Evolutionary conservation across 2,329 filamentous ascomycete genomes (phyloP).

Genomic region (Exserohilum turcica): DNA sequence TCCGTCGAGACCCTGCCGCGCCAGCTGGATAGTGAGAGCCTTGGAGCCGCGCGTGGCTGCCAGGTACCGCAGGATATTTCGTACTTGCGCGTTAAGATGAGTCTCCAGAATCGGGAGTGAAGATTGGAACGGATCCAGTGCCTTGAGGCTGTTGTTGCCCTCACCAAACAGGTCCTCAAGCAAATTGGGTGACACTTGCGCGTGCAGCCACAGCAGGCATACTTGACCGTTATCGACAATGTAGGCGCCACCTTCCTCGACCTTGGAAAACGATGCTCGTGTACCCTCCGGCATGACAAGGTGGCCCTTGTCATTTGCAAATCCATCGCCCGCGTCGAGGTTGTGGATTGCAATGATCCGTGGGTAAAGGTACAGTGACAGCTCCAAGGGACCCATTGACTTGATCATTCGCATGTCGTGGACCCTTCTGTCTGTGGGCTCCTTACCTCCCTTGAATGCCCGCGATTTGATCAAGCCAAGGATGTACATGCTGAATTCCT

Average conservation of each 20-base stretch:
- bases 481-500: conserved; percentile 97
- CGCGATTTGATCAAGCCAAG: conserved; percentile 86
- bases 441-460: conserved; percentile 88
- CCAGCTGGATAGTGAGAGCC: conserved; percentile 85
- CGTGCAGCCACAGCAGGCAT: conserved; percentile 89
- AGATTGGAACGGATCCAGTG: conserved; percentile 80
- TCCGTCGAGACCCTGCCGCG: conserved; percentile 89
- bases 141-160: conserved; percentile 71
- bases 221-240: conserved; percentile 94
- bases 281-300: conserved; percentile 80
- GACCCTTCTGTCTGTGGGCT: conserved; percentile 86
- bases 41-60: conserved; percentile 81
- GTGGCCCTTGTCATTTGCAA: conserved; percentile 89
- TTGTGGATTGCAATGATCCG: conserved; percentile 92
- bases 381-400: conserved; percentile 81
- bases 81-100: conserved; percentile 90
- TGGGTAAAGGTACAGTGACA: conserved; percentile 92
- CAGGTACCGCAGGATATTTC: conserved; percentile 90
- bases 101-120: conserved; percentile 84
- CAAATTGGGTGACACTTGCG: conserved; percentile 89
- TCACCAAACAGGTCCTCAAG: conserved; percentile 88
- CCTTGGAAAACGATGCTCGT: conserved; percentile 81
- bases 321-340: conserved; percentile 83
- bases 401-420: conserved; percentile 91
- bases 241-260: conserved; percentile 93